A percentile compares a stretch with the other conserved stretches of the same genome.
These are phyloP conservation scores for Uronychia setigera DNA, from an alignment of 73 alveolate genomes.

Conservation along the genomic window DNA sequence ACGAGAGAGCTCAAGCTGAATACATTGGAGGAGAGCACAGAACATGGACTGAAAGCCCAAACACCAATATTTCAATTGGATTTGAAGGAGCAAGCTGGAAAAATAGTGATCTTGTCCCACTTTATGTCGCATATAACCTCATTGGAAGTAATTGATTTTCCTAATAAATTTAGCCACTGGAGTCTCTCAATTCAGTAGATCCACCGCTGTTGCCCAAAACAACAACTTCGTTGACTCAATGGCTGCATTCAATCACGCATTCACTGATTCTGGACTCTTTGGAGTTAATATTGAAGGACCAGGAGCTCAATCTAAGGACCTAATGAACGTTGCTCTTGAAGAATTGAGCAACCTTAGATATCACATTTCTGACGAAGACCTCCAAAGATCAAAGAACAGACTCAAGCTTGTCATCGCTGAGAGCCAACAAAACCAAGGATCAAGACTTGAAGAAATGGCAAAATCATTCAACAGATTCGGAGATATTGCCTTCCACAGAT, in stretches of 20 bases:
- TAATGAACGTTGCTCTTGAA: slow-evolving; percentile 29
- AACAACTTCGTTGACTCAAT: slow-evolving; percentile 37
- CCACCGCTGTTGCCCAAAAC: slow-evolving; percentile 17
- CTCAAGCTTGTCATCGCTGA: slow-evolving; percentile 15
- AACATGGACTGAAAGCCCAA: slow-evolving; percentile 45
- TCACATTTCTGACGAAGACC: slow-evolving; percentile 45
- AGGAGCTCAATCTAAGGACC: slow-evolving; percentile 36
- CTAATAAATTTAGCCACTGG: background rate
- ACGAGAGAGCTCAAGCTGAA: slow-evolving; percentile 20
- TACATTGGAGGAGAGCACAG: slow-evolving; percentile 71
- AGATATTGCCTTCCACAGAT: slow-evolving; percentile 19
- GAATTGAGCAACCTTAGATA: slow-evolving; percentile 31
- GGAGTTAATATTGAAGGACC: slow-evolving; percentile 43
- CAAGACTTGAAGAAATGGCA: slow-evolving; percentile 40
- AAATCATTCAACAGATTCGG: slow-evolving; percentile 21
- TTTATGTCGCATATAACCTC: slow-evolving; percentile 28
- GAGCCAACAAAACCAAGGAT: slow-evolving; percentile 4
- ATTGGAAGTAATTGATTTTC: slow-evolving; percentile 27
- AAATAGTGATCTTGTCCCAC: slow-evolving; percentile 27
- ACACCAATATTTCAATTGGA: slow-evolving; percentile 51
- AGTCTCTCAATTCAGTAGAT: background rate
- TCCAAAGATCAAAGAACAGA: slow-evolving; percentile 50
- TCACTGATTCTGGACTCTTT: slow-evolving; percentile 59
- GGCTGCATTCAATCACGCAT: slow-evolving; percentile 15
- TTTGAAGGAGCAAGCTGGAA: slow-evolving; percentile 58